Percentiles rank a stretch among this genome's conserved stretches.
Evolutionary conservation across 495 filamentous ascomycete species (phyloP).

Genomic region (Penicillium manginii): DNA sequence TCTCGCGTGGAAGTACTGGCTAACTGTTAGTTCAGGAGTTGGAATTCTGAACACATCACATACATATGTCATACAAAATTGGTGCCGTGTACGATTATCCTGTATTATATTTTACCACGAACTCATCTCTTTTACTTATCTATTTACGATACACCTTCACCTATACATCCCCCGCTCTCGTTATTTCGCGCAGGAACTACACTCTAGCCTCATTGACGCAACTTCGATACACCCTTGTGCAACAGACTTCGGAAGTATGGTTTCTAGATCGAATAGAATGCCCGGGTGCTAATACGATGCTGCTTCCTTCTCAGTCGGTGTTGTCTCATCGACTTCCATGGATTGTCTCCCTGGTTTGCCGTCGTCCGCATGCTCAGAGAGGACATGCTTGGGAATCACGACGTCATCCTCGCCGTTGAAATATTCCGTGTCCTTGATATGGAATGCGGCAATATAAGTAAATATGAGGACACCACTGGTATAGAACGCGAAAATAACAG

Average conservation of each 20-base stretch:
- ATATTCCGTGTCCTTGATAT: not conserved
- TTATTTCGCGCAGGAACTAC: no score
- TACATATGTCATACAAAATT: conserved; percentile 13
- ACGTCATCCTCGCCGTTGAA: not conserved
- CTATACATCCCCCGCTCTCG: no score
- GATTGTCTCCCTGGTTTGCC: not conserved
- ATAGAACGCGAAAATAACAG: not conserved
- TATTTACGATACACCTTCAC: not conserved
- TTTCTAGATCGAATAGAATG: not conserved
- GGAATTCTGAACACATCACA: conserved; percentile 1
- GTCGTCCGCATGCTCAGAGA: not conserved
- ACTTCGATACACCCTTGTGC: no score
- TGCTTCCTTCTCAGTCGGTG: not conserved
- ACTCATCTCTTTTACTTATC: conserved; percentile 14
- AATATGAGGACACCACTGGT: not conserved
- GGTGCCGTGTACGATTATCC: conserved; percentile 20
- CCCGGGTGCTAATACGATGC: not conserved
- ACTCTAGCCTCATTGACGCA: no score
- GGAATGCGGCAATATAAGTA: not conserved
- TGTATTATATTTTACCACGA: conserved; percentile 21
- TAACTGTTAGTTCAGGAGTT: conserved; percentile 10
- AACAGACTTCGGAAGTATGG: not conserved
- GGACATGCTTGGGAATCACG: not conserved
- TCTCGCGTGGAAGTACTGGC: not conserved
- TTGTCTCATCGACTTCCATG: not conserved